These are phyloP conservation scores for Roridomyces roridus DNA, from an alignment of 768 basidiomycete species.

Conservation along the genomic window DNA sequence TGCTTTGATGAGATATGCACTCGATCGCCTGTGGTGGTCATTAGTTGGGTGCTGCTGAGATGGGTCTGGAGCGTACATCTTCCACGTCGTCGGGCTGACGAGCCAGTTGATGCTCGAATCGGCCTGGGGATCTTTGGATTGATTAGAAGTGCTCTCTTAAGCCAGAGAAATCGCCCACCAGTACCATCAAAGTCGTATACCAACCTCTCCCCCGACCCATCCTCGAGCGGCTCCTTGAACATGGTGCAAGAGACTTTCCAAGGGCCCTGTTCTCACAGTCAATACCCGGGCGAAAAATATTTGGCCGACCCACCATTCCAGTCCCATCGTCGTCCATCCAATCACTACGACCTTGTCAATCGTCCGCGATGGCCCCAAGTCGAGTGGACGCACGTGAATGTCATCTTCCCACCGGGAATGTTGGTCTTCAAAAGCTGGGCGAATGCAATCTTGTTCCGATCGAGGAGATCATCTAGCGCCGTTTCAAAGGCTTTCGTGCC, in stretches of 20 bases:
- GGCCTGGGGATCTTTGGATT: constrained; percentile 20
- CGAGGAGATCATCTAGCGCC: constrained; percentile 31
- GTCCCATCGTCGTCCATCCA: constrained; percentile 39
- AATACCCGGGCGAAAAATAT: not conserved
- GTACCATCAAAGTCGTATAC: constrained; percentile 38
- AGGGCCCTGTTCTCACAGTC: constrained; percentile 4
- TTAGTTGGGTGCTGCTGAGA: not conserved
- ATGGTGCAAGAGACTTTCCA: constrained; percentile 29
- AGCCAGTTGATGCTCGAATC: constrained; percentile 25
- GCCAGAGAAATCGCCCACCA: constrained; percentile 4
- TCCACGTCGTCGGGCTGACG: constrained; percentile 25
- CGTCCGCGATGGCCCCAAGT: not conserved
- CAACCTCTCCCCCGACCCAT: constrained; percentile 28
- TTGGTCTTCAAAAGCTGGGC: constrained; percentile 33
- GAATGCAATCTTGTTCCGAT: constrained; percentile 34
- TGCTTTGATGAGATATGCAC: constrained; percentile 34
- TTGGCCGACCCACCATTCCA: constrained; percentile 15
- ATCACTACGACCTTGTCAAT: constrained; percentile 29
- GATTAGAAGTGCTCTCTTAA: not conserved
- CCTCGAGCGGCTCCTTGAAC: constrained; percentile 30
- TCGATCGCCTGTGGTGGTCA: constrained; percentile 20
- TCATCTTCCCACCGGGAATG: constrained; percentile 25
- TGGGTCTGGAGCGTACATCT: constrained; percentile 11
- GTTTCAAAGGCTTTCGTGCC: constrained; percentile 31
- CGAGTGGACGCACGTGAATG: constrained; percentile 14